These are phyloP conservation scores for Wallacemonas collosoma DNA, from an alignment of 208 protist genomes.

Conservation along the genomic window DNA sequence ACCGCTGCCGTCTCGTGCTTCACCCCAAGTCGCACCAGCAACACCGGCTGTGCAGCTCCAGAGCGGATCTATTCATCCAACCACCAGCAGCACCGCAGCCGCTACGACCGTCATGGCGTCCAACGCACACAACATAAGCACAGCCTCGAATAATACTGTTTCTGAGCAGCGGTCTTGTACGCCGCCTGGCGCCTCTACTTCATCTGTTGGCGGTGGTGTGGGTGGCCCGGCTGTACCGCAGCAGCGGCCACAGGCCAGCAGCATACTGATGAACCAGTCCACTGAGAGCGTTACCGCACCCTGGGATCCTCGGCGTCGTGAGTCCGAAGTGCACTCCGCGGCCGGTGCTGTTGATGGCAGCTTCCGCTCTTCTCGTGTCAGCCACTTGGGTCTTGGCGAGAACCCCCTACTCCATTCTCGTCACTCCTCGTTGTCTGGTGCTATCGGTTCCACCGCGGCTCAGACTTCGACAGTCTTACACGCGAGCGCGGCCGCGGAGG, in stretches of 20 bases:
- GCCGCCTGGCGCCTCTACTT: slow-evolving; percentile 52
- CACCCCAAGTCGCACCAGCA: not conserved
- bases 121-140: slow-evolving; percentile 8
- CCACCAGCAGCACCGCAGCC: slow-evolving; percentile 1
- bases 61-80: no score
- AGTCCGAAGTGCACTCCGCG: slow-evolving; percentile 24
- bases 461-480: slow-evolving; percentile 16
- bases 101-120: not conserved
- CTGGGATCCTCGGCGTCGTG: slow-evolving; percentile 56
- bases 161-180: slow-evolving; percentile 64
- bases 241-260: slow-evolving; percentile 24
- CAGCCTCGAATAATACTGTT: slow-evolving; percentile 12
- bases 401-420: slow-evolving; percentile 70
- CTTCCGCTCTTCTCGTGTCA: slow-evolving; percentile 37
- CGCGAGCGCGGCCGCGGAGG: slow-evolving; percentile 4
- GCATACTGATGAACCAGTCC: slow-evolving; percentile 37
- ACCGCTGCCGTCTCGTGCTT: not conserved
- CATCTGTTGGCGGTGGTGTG: slow-evolving; percentile 10
- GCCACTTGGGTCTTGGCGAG: slow-evolving; percentile 52
- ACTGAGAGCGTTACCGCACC: slow-evolving; percentile 61
- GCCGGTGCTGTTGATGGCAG: slow-evolving; percentile 20
- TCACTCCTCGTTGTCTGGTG: slow-evolving; percentile 19
- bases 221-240: slow-evolving; percentile 2
- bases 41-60: not conserved
- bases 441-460: not conserved